phyloP scores from a whole-genome alignment of 2,329 filamentous ascomycete species.

The Pezizomycotina sp. region DNA sequence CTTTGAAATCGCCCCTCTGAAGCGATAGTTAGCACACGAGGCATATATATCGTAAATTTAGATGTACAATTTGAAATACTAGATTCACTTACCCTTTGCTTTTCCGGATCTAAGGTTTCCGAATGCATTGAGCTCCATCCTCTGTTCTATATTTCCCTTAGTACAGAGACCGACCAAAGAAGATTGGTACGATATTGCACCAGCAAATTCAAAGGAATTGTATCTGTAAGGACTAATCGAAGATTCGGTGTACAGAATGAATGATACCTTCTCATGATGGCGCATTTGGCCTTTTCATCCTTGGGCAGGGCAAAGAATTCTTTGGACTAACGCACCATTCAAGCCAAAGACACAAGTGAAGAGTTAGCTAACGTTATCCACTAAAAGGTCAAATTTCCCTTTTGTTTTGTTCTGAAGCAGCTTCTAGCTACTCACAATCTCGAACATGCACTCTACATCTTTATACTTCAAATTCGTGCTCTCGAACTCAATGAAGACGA shows the following conservation, averaged over 20 bases:
- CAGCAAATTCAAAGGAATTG: background rate
- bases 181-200: background rate
- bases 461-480: slow-evolving; percentile 49
- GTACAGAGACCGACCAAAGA: background rate
- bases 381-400: too few relatives aligned
- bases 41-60: background rate
- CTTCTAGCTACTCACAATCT: slow-evolving; percentile 46
- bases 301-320: slow-evolving; percentile 54
- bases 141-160: slow-evolving; percentile 43
- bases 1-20: slow-evolving; percentile 71
- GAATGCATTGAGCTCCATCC: slow-evolving; percentile 81
- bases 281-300: slow-evolving; percentile 57
- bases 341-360: background rate
- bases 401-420: too few relatives aligned
- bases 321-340: slow-evolving; percentile 39
- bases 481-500: slow-evolving; percentile 71
- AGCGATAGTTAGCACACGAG: background rate
- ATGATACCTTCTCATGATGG: slow-evolving; percentile 48
- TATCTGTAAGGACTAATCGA: slow-evolving; percentile 20
- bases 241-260: slow-evolving; percentile 28
- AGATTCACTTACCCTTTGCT: slow-evolving; percentile 47
- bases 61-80: background rate
- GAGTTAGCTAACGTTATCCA: background rate
- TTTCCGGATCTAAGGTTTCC: slow-evolving; percentile 71
- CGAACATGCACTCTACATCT: slow-evolving; percentile 56